Evolutionary conservation across 2,329 filamentous ascomycete genomes (phyloP), one percentile per base, ranked within the genome.

Genomic region (Myriosclerotinia scirpicola): DNA sequence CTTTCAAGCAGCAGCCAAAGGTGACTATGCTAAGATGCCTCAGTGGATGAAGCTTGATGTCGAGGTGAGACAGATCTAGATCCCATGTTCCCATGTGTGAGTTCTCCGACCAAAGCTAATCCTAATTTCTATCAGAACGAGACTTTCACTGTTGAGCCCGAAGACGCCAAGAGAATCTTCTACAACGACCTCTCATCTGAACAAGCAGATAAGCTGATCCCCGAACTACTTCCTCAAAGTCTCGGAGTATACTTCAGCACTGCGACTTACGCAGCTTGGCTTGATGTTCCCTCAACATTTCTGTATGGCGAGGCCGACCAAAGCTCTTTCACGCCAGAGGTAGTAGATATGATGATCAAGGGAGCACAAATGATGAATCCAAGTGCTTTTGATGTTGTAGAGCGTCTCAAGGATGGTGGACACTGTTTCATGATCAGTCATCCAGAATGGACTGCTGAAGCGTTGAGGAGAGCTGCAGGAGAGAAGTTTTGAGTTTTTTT

Each of bases 151-250:
- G 75, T 12, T 75, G 73, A 5, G 73, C 76, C 26, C 52, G 59
- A 17, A 77, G 77, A 77, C 69, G 73, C 11, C 66, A 76, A n/a
- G 75, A 78, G 54, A 68, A 69, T 80, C 9, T 80, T 81, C 68
- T 81, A 81, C 69, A 77, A 80, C 66, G 80, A 81, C 68, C 46
- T 81, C 0, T 72, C 78, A 0, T 68, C 64, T 1, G 73, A 77
- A 34, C 3, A 77, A 80, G 58, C 73, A 5, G 30, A 77, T 12
- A 74, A 76, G 54, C 78, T 77, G 75, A 73, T 77, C 4, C 72
- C 73, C 1, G 73, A 80, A 46, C 77, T 81, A 11, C 72, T 70
- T 6, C 71, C 70, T 0, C 79, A 81, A 65, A 77, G 76, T 44
- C 67, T 79, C 11, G 76, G 76, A 0, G 77, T 71, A 17, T 68